phyloP scores from a whole-genome alignment of 176 grass and related monocot species.

The Secale cereale region DNA sequence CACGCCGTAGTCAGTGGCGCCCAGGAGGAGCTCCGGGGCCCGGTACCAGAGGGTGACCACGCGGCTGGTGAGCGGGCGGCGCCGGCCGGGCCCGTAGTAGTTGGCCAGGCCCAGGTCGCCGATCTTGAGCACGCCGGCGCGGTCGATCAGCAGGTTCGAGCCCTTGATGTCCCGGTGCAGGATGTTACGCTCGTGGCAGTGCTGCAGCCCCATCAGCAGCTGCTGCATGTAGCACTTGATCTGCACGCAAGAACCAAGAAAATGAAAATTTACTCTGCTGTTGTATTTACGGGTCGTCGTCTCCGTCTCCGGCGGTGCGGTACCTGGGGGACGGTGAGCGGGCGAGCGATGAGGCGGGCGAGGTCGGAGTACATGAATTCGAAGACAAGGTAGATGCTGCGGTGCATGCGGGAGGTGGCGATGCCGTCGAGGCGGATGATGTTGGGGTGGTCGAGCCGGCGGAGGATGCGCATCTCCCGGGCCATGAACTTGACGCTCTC shows the following conservation, averaged over 20 bases:
- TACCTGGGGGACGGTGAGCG: slow-evolving; percentile 61
- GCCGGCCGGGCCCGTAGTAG: slow-evolving; percentile 31
- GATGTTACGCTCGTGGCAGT: slow-evolving; percentile 59
- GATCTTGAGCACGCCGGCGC: slow-evolving; percentile 48
- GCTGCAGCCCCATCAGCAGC: slow-evolving; percentile 41
- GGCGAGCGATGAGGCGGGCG: slow-evolving; percentile 28
- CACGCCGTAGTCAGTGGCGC: slow-evolving; percentile 41
- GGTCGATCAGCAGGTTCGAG: slow-evolving; percentile 51
- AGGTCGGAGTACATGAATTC: slow-evolving; percentile 71
- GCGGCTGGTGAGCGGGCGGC: slow-evolving; percentile 44
- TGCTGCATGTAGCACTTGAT: slow-evolving; percentile 56
- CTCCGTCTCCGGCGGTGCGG: not conserved
- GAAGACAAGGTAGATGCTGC: slow-evolving; percentile 82
- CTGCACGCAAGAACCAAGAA: not conserved
- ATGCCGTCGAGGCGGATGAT: slow-evolving; percentile 58
- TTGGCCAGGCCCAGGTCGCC: slow-evolving; percentile 54
- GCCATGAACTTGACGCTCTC: slow-evolving; percentile 64
- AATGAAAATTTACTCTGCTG: not conserved
- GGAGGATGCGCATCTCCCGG: slow-evolving; percentile 51
- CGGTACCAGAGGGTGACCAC: slow-evolving; percentile 64
- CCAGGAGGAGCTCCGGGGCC: slow-evolving; percentile 36
- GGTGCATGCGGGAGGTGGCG: slow-evolving; percentile 76
- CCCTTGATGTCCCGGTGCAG: slow-evolving; percentile 64
- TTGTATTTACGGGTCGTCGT: not conserved
- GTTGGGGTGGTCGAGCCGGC: slow-evolving; percentile 65